Percentiles rank a stretch among this genome's conserved stretches.
Evolutionary conservation across 306 rosid species (phyloP).

Genomic region (Hippophae gyantsensis): DNA sequence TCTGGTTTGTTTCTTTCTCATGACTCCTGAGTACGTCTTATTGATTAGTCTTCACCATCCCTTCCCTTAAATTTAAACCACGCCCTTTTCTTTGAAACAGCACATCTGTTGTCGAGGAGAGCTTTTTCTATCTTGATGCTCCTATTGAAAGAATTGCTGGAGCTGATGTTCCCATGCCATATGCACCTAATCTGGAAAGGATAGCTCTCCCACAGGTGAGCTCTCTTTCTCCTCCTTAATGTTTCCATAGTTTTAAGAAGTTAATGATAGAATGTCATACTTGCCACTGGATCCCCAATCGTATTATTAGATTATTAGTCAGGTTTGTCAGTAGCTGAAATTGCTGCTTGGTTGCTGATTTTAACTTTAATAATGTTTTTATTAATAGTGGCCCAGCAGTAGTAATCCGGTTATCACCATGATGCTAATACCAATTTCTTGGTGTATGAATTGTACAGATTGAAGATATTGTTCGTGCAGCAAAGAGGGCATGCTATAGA

Average conservation of each 20-base stretch:
- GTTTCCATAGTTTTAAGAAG: not conserved
- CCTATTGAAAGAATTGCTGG: constrained; percentile 93
- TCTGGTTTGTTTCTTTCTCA: constrained; percentile 52
- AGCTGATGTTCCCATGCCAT: constrained; percentile 99
- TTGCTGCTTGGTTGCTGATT: not conserved
- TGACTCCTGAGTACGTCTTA: constrained; percentile 1
- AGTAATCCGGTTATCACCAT: constrained; percentile 4
- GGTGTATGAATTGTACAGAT: constrained; percentile 39
- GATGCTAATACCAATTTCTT: constrained; percentile 1
- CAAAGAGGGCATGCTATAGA: constrained; percentile 87
- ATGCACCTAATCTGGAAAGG: constrained; percentile 93
- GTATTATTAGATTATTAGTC: not conserved
- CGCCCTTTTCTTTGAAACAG: constrained; percentile 35
- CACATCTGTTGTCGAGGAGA: constrained; percentile 85
- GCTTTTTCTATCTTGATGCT: constrained; percentile 95
- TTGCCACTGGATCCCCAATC: not conserved
- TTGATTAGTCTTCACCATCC: constrained; percentile 11
- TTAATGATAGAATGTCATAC: not conserved
- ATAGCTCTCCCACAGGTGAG: constrained; percentile 93
- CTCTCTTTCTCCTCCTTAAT: constrained; percentile 2
- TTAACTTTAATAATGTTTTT: not conserved
- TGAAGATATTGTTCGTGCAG: constrained; percentile 94
- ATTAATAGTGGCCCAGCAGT: not conserved
- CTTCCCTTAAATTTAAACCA: not conserved
- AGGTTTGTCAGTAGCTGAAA: constrained; percentile 5